Percentiles rank a stretch among this genome's conserved stretches.
These are phyloP conservation scores for Camellia granthamiana DNA, from an alignment of 148 eudicot species.

Conservation along the genomic window DNA sequence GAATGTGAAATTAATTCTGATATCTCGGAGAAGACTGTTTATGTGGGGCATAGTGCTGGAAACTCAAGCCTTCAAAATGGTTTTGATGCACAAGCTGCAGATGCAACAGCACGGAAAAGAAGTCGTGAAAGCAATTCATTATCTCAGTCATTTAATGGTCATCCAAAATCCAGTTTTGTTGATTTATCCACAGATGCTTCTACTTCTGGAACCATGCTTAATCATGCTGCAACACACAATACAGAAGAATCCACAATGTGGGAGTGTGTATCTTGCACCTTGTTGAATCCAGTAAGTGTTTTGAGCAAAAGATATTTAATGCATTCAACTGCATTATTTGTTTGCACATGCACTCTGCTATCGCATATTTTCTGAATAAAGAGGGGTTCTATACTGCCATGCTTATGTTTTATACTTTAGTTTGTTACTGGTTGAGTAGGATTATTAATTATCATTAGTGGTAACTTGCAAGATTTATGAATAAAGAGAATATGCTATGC, in stretches of 20 bases:
- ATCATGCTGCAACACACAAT: slow-evolving; percentile 16
- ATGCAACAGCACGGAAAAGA: slow-evolving; percentile 42
- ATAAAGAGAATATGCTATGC: background rate
- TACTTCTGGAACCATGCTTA: slow-evolving; percentile 7
- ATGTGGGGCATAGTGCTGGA: slow-evolving; percentile 22
- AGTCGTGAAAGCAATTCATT: slow-evolving; percentile 23
- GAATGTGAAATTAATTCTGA: slow-evolving; percentile 42
- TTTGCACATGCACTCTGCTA: background rate
- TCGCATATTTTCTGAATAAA: no score
- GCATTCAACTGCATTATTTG: background rate
- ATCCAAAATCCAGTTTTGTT: slow-evolving; percentile 14
- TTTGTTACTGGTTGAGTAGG: background rate
- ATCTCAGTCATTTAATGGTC: slow-evolving; percentile 15
- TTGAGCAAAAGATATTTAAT: background rate
- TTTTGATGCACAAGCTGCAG: slow-evolving; percentile 17
- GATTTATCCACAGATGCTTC: slow-evolving; percentile 24
- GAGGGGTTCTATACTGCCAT: no score
- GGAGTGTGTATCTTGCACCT: slow-evolving; percentile 81
- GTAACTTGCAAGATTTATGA: background rate
- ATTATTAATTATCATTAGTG: background rate
- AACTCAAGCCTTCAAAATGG: slow-evolving; percentile 22
- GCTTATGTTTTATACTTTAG: background rate
- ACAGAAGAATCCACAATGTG: slow-evolving; percentile 40
- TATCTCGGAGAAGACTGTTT: slow-evolving; percentile 19
- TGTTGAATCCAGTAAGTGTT: slow-evolving; percentile 74